Percentiles rank a stretch among this genome's conserved stretches.
Conservation (phyloP, 768 basidiomycete genomes). For the Mycena metata region DNA sequence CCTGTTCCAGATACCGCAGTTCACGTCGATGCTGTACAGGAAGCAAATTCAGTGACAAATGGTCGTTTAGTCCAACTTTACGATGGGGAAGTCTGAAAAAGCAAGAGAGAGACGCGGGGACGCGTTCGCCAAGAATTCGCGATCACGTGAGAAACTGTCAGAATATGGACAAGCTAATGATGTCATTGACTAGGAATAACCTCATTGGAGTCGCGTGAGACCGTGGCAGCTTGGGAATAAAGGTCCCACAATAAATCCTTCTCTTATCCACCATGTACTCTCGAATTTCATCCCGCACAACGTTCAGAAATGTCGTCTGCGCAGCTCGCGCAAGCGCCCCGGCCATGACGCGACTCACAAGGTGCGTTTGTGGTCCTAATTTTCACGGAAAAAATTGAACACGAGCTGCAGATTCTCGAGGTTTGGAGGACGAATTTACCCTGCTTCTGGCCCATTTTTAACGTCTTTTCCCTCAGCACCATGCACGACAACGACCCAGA, state of each 20-base stretch:
- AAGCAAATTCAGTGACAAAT: too few species aligned
- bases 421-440: neutral
- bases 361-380: conserved; percentile 32
- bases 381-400: neutral
- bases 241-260: neutral
- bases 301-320: conserved; percentile 26
- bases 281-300: conserved; percentile 34
- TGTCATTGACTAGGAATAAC: too few species aligned
- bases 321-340: conserved; percentile 18
- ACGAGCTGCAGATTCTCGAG: conserved; percentile 12
- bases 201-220: conserved; percentile 1
- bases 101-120: too few species aligned
- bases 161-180: too few species aligned
- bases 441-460: conserved; percentile 21
- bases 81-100: too few species aligned
- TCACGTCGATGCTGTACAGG: too few species aligned
- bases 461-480: conserved; percentile 52
- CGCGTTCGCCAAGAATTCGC: too few species aligned
- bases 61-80: too few species aligned
- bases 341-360: conserved; percentile 39
- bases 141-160: too few species aligned
- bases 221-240: neutral
- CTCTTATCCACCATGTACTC: conserved; percentile 40
- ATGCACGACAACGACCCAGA: conserved; percentile 73
- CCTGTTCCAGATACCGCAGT: too few species aligned